Conservation (phyloP, 306 rosid species). For the Fagus sylvatica region DNA sequence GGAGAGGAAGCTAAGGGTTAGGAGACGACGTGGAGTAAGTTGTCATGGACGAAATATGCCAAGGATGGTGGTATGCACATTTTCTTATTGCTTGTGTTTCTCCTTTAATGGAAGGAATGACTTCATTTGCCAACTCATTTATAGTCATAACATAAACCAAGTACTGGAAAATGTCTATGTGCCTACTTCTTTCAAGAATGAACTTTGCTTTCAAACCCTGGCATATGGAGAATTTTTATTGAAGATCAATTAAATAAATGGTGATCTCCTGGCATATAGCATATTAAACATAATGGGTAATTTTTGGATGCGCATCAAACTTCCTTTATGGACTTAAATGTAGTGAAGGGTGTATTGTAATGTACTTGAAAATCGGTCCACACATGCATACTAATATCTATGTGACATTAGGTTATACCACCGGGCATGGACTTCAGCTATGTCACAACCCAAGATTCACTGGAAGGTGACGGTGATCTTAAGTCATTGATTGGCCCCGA, state of each 20-base stretch:
- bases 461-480: slow-evolving; percentile 73
- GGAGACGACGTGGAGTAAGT: slow-evolving; percentile 70
- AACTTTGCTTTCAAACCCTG: too few species aligned
- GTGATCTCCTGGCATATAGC: too few species aligned
- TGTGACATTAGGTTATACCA: slow-evolving; percentile 53
- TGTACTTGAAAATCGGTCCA: not conserved
- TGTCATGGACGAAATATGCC: slow-evolving; percentile 78
- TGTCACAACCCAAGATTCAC: slow-evolving; percentile 51
- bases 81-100: slow-evolving; percentile 12
- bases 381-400: not conserved
- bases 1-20: slow-evolving; percentile 78
- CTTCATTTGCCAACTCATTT: not conserved
- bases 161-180: too few species aligned
- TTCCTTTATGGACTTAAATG: too few species aligned
- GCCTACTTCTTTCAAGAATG: too few species aligned
- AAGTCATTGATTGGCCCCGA: slow-evolving; percentile 65
- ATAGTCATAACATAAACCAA: too few species aligned
- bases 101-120: not conserved
- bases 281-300: too few species aligned
- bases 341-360: not conserved
- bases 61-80: slow-evolving; percentile 67
- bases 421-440: slow-evolving; percentile 93
- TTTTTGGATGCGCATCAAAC: too few species aligned
- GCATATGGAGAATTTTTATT: too few species aligned
- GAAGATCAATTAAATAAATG: too few species aligned